A percentile compares a stretch with the other conserved stretches of the same genome.
Evolutionary conservation across 176 grass and related monocot genomes (phyloP).

Genomic region (Bolboschoenus planiculmis): DNA sequence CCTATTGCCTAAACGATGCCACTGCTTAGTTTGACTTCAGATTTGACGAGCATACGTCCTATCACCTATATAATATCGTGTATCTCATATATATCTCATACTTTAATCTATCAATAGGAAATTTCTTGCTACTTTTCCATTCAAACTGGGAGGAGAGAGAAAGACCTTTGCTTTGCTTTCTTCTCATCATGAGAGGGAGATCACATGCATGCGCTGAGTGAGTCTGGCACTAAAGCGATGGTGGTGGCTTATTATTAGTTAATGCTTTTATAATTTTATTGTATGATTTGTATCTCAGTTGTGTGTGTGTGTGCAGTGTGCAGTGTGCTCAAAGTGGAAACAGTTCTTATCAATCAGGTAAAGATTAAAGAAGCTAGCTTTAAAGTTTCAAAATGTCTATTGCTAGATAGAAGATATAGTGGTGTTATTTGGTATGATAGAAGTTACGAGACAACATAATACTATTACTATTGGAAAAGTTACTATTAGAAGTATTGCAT

Average conservation of each 20-base stretch:
- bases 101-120: no score
- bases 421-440: no score
- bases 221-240: neutral
- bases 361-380: neutral
- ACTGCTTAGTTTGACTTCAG: neutral
- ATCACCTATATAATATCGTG: no score
- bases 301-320: neutral
- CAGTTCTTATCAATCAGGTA: neutral
- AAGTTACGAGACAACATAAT: no score
- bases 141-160: neutral
- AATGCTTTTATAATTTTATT: neutral
- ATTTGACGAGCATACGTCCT: no score
- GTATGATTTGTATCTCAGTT: neutral
- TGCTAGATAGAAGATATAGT: neutral
- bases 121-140: no score
- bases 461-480: neutral
- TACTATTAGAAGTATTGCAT: no score
- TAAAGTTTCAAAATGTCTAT: neutral
- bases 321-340: neutral
- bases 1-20: neutral
- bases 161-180: neutral
- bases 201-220: neutral
- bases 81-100: no score
- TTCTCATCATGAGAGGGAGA: neutral
- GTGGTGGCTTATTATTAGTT: no score